phyloP scores from a whole-genome alignment of 305 asterid genomes.

The Fraxinus platypoda region DNA sequence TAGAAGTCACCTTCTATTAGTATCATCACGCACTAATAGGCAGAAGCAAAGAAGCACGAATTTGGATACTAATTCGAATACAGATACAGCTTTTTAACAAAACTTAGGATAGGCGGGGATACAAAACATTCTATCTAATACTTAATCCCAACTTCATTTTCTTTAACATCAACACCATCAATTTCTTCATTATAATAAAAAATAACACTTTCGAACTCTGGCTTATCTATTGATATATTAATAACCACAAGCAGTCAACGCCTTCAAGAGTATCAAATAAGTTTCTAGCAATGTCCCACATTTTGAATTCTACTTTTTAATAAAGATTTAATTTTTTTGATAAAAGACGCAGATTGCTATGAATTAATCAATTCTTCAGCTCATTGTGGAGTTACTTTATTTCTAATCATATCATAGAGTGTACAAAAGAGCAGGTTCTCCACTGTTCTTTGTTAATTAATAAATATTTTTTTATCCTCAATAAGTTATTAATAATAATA shows the following conservation, averaged over 20 bases:
- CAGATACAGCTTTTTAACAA: background rate
- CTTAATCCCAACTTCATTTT: background rate
- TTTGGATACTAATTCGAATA: too few species aligned
- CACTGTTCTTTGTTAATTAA: background rate
- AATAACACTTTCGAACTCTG: background rate
- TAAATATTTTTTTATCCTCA: background rate
- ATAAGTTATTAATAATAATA: too few species aligned
- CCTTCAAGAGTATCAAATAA: background rate
- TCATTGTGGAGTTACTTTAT: background rate
- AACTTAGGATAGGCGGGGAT: background rate
- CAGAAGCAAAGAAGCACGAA: background rate
- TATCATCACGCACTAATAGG: background rate
- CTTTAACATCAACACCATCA: background rate
- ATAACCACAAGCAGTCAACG: background rate
- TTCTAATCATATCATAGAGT: background rate
- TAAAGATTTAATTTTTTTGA: too few species aligned
- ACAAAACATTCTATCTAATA: background rate
- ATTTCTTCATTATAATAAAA: background rate
- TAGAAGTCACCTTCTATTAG: background rate
- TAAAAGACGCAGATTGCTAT: background rate
- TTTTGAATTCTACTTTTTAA: background rate
- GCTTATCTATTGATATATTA: background rate
- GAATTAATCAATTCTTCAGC: background rate
- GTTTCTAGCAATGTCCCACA: background rate
- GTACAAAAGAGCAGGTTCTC: background rate